A percentile compares a stretch with the other conserved stretches of the same genome.
These are phyloP conservation scores for Amphicarpaea edgeworthii DNA, from an alignment of 306 rosid species.

Conservation along the genomic window DNA sequence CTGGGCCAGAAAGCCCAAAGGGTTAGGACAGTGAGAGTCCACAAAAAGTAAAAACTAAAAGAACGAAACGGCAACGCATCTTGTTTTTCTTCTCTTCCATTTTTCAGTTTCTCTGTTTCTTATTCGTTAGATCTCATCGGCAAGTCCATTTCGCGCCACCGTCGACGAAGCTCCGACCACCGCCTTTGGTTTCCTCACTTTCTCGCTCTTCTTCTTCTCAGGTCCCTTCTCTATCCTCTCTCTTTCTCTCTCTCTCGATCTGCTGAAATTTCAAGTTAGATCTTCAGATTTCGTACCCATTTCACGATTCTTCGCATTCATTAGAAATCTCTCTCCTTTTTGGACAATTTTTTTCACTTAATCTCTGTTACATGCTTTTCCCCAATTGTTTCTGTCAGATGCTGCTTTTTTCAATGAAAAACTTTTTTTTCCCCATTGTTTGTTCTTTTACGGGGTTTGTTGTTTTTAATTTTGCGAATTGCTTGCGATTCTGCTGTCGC, in stretches of 20 bases:
- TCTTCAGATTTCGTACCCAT: conserved; percentile 41
- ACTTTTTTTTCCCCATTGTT: neutral
- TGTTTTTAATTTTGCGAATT: neutral
- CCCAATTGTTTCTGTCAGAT: neutral
- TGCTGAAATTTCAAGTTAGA: conserved; percentile 28
- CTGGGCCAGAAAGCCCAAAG: neutral
- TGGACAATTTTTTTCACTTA: neutral
- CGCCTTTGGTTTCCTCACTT: neutral
- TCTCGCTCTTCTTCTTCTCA: neutral
- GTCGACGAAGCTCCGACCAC: conserved; percentile 37
- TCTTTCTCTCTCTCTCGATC: conserved; percentile 27
- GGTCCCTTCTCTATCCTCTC: conserved; percentile 18
- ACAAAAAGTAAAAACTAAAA: neutral
- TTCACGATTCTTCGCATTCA: neutral
- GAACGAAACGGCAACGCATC: neutral
- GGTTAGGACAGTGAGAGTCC: neutral
- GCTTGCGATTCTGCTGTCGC: neutral
- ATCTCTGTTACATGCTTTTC: neutral
- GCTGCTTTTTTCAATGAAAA: neutral
- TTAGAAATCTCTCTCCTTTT: neutral
- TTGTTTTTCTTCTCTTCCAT: neutral
- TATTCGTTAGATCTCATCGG: conserved; percentile 22
- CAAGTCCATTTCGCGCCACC: conserved; percentile 15
- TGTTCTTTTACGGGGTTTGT: neutral
- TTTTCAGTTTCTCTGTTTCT: neutral